phyloP scores from a whole-genome alignment of 2,329 filamentous ascomycete genomes.

The Diaporthe amygdali region DNA sequence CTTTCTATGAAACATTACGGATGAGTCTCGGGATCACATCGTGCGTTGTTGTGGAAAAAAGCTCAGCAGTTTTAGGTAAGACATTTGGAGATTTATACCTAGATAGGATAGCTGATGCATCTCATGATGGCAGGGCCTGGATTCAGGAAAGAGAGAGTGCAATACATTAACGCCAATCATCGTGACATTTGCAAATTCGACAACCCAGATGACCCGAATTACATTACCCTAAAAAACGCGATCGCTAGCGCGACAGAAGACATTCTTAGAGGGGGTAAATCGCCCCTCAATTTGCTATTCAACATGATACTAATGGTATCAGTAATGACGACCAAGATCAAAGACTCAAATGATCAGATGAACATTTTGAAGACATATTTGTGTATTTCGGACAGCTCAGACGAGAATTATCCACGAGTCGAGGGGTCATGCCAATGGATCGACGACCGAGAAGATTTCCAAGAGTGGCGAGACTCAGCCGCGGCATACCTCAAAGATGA shows the following conservation, averaged over 20 bases:
- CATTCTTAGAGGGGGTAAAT: constrained; percentile 28
- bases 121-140: constrained; percentile 19
- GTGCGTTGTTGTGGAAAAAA: constrained; percentile 36
- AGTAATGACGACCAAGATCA: constrained; percentile 17
- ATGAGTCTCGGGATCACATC: constrained; percentile 31
- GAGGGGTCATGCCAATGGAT: constrained; percentile 39
- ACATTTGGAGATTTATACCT: not conserved
- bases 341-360: constrained; percentile 22
- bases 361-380: constrained; percentile 27
- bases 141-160: constrained; percentile 31
- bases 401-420: constrained; percentile 33
- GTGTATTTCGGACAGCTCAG: constrained; percentile 28
- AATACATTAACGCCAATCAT: constrained; percentile 36
- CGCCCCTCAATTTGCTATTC: not conserved
- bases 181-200: constrained; percentile 39
- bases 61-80: constrained; percentile 38
- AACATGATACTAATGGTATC: not conserved
- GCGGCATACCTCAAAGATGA: not conserved
- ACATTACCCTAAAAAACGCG: constrained; percentile 33
- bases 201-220: constrained; percentile 33
- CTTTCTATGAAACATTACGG: constrained; percentile 40
- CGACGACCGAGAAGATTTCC: constrained; percentile 32
- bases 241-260: constrained; percentile 27
- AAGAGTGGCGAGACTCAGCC: constrained; percentile 30
- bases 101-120: not conserved